These are phyloP conservation scores for Mucor velutinosus DNA, from an alignment of 371 early-diverging fungal species.

Conservation along the genomic window DNA sequence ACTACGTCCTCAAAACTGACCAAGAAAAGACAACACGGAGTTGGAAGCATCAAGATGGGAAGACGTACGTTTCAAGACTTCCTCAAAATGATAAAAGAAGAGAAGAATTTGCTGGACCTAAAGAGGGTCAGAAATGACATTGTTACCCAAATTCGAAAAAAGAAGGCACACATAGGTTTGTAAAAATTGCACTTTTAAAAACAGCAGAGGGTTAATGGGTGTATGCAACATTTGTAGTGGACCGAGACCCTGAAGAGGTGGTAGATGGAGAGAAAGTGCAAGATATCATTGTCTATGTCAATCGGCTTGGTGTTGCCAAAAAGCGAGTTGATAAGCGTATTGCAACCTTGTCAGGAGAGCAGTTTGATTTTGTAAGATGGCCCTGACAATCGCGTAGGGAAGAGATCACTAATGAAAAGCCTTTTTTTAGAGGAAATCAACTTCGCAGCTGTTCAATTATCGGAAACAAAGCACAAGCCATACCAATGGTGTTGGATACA, in stretches of 20 bases:
- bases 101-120: constrained; percentile 67
- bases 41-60: constrained; percentile 32
- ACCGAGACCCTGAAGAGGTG: constrained; percentile 69
- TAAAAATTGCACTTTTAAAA: background rate
- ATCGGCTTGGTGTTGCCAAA: constrained; percentile 73
- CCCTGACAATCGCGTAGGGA: background rate
- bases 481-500: constrained; percentile 23
- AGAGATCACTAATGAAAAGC: background rate
- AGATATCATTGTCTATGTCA: constrained; percentile 73
- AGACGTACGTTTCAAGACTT: constrained; percentile 76
- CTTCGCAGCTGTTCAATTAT: constrained; percentile 29
- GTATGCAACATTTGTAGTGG: constrained; percentile 34
- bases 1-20: background rate
- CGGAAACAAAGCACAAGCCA: constrained; percentile 26
- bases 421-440: constrained; percentile 28
- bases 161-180: constrained; percentile 57
- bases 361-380: constrained; percentile 41
- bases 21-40: constrained; percentile 15
- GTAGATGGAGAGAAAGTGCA: constrained; percentile 83
- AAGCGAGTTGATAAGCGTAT: constrained; percentile 77
- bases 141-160: constrained; percentile 76
- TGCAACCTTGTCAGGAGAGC: constrained; percentile 58
- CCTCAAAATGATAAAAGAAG: constrained; percentile 71
- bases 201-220: background rate
- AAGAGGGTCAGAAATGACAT: constrained; percentile 71